Evolutionary conservation across 2,329 filamentous ascomycete species (phyloP).

Genomic region (Fusarium secorum): DNA sequence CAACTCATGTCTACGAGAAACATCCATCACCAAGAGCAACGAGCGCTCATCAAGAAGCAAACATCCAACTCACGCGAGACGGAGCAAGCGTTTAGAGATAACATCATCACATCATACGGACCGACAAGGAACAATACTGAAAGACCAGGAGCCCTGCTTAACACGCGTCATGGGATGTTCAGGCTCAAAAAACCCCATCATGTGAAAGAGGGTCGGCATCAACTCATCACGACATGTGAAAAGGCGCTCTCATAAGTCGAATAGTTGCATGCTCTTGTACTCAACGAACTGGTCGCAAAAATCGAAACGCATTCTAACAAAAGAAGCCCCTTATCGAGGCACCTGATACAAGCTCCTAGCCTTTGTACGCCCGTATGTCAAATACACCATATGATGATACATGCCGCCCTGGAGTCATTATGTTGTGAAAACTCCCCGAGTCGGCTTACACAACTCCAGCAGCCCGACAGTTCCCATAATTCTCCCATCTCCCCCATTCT

Average conservation of each 20-base stretch:
- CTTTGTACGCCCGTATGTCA: constrained; percentile 44
- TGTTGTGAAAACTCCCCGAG: constrained; percentile 28
- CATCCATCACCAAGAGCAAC: neutral
- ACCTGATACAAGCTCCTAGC: constrained; percentile 43
- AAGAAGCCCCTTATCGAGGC: constrained; percentile 39
- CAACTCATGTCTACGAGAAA: neutral
- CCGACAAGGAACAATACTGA: neutral
- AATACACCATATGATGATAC: constrained; percentile 45
- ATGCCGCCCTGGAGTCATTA: constrained; percentile 38
- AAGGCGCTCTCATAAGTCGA: neutral
- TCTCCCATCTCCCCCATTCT: too few relatives aligned
- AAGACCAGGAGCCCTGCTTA: neutral
- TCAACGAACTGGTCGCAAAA: constrained; percentile 22
- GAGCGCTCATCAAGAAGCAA: too few relatives aligned
- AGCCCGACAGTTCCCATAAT: constrained; percentile 23
- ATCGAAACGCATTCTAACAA: constrained; percentile 41
- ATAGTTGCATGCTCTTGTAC: constrained; percentile 18
- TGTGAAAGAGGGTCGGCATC: neutral
- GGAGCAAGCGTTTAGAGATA: neutral
- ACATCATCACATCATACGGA: neutral
- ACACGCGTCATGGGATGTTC: neutral
- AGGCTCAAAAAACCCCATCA: neutral
- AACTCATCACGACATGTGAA: neutral
- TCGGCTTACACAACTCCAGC: constrained; percentile 36
- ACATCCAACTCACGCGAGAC: neutral